Conservation (phyloP, 2,329 filamentous ascomycete genomes). For the Colletotrichum karsti region DNA sequence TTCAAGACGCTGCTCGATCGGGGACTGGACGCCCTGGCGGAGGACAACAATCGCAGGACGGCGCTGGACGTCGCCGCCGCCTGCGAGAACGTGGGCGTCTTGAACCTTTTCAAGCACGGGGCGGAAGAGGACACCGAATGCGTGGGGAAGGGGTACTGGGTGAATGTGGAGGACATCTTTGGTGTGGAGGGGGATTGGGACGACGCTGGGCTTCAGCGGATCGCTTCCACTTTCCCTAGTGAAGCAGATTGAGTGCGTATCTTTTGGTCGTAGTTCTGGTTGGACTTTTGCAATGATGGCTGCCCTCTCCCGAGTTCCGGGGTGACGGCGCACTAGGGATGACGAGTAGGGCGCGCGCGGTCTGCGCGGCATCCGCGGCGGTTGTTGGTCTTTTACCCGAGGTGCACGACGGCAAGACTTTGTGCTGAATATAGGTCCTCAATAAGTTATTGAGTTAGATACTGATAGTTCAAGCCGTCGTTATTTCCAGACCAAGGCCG, state of each 20-base stretch:
- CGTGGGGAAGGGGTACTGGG: not conserved
- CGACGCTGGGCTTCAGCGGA: not conserved
- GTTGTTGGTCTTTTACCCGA: not conserved
- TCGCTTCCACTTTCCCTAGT: not conserved
- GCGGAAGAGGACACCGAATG: not conserved
- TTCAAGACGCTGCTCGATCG: constrained; percentile 36
- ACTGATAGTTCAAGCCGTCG: not conserved
- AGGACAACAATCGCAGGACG: constrained; percentile 39
- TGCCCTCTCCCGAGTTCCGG: no score
- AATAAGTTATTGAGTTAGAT: not conserved
- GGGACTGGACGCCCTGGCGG: constrained; percentile 38
- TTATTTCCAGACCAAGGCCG: not conserved
- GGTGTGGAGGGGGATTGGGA: no score
- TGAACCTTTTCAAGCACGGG: constrained; percentile 37
- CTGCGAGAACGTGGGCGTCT: constrained; percentile 33
- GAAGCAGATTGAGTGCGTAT: not conserved
- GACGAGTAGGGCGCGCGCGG: not conserved
- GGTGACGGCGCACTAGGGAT: no score
- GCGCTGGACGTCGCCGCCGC: constrained; percentile 44
- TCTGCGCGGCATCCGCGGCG: not conserved
- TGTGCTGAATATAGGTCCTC: no score
- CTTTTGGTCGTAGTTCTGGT: not conserved
- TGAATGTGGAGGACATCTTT: not conserved
- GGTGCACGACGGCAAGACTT: not conserved
- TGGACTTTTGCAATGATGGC: no score